Evolutionary conservation across 2,329 filamentous ascomycete genomes (phyloP).

Genomic region (Nothophaeocryptopus gaeumannii): DNA sequence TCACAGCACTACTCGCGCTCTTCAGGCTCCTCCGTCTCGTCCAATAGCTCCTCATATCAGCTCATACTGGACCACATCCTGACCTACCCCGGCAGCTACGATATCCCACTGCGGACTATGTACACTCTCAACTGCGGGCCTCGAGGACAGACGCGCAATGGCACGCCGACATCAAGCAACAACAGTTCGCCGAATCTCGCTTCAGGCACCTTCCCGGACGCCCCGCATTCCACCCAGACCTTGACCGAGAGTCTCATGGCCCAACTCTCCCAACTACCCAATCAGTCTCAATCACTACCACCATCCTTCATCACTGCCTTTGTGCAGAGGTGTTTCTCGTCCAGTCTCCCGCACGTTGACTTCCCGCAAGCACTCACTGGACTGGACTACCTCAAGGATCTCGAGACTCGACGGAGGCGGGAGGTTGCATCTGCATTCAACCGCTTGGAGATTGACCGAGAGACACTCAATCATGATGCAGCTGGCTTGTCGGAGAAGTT

Average conservation of each 20-base stretch:
- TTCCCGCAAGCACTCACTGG: constrained; percentile 65
- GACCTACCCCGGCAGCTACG: constrained; percentile 61
- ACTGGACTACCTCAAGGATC: constrained; percentile 63
- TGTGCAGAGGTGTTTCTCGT: constrained; percentile 57
- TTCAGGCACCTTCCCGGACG: constrained; percentile 27
- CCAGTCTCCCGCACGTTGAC: constrained; percentile 57
- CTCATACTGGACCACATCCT: constrained; percentile 59
- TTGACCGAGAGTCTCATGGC: constrained; percentile 53
- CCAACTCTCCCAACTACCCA: constrained; percentile 58
- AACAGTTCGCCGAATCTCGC: constrained; percentile 39
- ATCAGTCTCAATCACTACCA: constrained; percentile 61
- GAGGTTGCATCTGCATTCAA: constrained; percentile 56
- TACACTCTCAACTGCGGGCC: constrained; percentile 64
- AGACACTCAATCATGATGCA: constrained; percentile 46
- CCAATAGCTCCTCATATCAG: constrained; percentile 43
- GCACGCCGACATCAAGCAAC: constrained; percentile 34
- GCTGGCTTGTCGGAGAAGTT: constrained; percentile 51
- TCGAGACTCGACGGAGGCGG: constrained; percentile 58
- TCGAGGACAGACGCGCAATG: constrained; percentile 38
- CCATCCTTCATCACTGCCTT: constrained; percentile 63
- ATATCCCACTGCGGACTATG: constrained; percentile 66
- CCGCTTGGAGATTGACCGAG: constrained; percentile 52
- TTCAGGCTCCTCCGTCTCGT: constrained; percentile 32
- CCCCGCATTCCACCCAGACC: constrained; percentile 38
- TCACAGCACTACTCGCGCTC: constrained; percentile 23